Percentiles rank a stretch among this genome's conserved stretches.
These are phyloP conservation scores for Scutellaria minor DNA, from an alignment of 257 asterid genomes.

Conservation along the genomic window DNA sequence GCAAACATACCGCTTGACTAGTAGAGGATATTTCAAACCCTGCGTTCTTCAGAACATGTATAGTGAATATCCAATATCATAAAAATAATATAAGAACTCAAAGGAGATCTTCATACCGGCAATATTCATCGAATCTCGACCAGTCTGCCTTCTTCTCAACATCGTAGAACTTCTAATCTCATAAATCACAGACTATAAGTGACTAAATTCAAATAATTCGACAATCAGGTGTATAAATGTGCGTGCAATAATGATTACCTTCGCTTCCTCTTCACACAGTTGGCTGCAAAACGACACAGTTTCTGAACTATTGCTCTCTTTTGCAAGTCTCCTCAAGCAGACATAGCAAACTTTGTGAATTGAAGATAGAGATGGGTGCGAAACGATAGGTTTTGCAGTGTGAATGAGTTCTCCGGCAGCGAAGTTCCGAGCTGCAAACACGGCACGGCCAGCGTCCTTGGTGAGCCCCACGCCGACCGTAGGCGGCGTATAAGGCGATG, in stretches of 20 bases:
- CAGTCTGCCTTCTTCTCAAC: conserved; percentile 82
- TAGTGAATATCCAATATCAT: conserved; percentile 26
- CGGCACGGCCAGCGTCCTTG: conserved; percentile 67
- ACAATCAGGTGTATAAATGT: neutral
- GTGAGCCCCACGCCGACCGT: conserved; percentile 58
- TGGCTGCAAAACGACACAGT: conserved; percentile 57
- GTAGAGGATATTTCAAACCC: conserved; percentile 81
- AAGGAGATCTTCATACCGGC: conserved; percentile 60
- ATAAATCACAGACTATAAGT: conserved; percentile 34
- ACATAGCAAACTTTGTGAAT: conserved; percentile 60
- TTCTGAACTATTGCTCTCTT: conserved; percentile 19
- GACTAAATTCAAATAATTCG: neutral
- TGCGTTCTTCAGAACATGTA: conserved; percentile 55
- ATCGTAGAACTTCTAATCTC: conserved; percentile 52
- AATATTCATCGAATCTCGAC: conserved; percentile 72
- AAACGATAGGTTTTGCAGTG: conserved; percentile 62
- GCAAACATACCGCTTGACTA: conserved; percentile 78
- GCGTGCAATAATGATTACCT: conserved; percentile 41
- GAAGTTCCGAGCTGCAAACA: conserved; percentile 66
- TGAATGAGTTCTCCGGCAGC: conserved; percentile 77
- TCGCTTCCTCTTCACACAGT: conserved; percentile 53
- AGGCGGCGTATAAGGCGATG: conserved; percentile 47
- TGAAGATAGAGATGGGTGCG: conserved; percentile 66
- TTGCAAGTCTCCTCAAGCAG: conserved; percentile 60
- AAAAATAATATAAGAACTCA: conserved; percentile 23